Base-by-base conservation (phyloP, 257 asterid genomes). In the Vinca minor region DNA sequence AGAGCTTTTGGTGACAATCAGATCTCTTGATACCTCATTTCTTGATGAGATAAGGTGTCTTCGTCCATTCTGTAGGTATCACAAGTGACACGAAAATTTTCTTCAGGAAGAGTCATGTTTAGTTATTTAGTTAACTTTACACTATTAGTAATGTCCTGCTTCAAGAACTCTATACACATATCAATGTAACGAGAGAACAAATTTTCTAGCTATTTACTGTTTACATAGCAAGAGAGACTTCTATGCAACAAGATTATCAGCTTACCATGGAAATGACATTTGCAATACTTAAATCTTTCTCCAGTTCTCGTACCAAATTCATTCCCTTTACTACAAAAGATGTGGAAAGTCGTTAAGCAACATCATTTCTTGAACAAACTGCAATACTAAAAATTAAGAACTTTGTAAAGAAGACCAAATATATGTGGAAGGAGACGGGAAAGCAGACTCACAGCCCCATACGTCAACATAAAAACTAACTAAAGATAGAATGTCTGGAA, bases 191-290 rank as follows among this genome's bases (percentile, higher is more conserved):
- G 54, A 70, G 39, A 14, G 48, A 59, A 67, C 38, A 31, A 49
- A 31, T 55, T 46, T 25, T 13, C 15, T 58, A 18, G 41, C 42
- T 46, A 57, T 70, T 70, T 12, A 20, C n/a, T 46, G 62, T 70
- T 70, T 12, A 20, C n/a, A 23, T 17, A 58, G 31, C 23, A 44
- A 53, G 67, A 47, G 53, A 62, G 66, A 66, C 64, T 60, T 62
- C 34, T 60, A 67, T 48, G 66, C 73, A 74, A 74, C 76, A 80
- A 73, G 59, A 76, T 77, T 82, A 85, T 83, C 85, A 71, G 79
- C 97, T 84, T 89, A 93, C 99, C 99, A 83, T 93, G 91, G 96
- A 93, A 81, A 93, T 93, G 70, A 93, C 99, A 81, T 84, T 89
- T 65, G 99, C 99, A 77, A 89, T 84, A 84, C 89, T 93, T 94